phyloP scores from a whole-genome alignment of 768 basidiomycete species.

The Tulasnella calospora region DNA sequence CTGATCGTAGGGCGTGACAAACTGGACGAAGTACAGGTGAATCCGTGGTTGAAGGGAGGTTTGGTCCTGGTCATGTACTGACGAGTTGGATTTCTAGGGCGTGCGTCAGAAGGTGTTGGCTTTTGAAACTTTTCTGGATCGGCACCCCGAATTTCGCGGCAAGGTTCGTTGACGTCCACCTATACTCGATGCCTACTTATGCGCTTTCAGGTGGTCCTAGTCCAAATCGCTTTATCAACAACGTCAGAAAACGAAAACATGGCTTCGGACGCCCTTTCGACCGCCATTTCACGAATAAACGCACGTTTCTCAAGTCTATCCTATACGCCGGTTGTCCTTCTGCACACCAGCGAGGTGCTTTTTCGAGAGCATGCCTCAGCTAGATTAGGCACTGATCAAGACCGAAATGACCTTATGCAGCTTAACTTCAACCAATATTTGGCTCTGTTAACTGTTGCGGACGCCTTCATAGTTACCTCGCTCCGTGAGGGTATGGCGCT shows the following conservation, averaged over 20 bases:
- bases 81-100: constrained; percentile 41
- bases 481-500: constrained; percentile 86
- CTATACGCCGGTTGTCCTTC: constrained; percentile 80
- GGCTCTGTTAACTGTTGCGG: constrained; percentile 64
- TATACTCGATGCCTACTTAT: not conserved
- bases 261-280: constrained; percentile 55
- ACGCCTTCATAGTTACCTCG: constrained; percentile 82
- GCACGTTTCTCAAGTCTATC: constrained; percentile 74
- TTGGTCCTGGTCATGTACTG: not conserved
- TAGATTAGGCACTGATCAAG: not conserved
- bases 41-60: not conserved
- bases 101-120: constrained; percentile 78
- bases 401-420: not conserved
- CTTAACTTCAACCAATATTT: constrained; percentile 81
- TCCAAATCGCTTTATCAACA: constrained; percentile 82
- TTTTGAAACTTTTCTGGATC: constrained; percentile 76
- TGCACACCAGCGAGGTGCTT: constrained; percentile 63
- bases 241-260: constrained; percentile 70
- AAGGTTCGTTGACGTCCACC: constrained; percentile 44
- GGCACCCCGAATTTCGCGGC: constrained; percentile 68
- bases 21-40: constrained; percentile 72
- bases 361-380: not conserved
- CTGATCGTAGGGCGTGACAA: constrained; percentile 85
- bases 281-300: constrained; percentile 75
- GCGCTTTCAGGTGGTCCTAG: constrained; percentile 57